Evolutionary conservation across 257 asterid species (phyloP), one percentile per base, ranked within the genome.

Genomic region (Penstemon eatonii): DNA sequence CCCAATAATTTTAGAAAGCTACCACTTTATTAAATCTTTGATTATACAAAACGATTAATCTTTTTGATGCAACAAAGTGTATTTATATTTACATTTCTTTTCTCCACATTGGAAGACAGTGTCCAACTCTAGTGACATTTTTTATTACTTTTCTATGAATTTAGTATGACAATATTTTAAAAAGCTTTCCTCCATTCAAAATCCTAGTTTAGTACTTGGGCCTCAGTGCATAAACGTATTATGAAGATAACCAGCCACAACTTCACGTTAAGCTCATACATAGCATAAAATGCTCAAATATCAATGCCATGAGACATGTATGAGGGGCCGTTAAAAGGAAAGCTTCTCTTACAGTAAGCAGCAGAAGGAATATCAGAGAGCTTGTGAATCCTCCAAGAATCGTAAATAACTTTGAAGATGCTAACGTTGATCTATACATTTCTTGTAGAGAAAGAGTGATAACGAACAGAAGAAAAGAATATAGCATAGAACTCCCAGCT

Each of bases 311-410:
- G 13, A 68, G 18, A 33, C 10, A 53, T 46, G 49, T 2, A 10
- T 42, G 5, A 43, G 60, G 41, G 56, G 8, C 11, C 9, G 33
- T 51, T 10, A 57, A 70, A 75, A 43, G 40, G 62, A 15, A 4
- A 47, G 51, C 8, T 53, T 72, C n/a, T 56, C 85, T 74, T 72
- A 92, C 98, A 67, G 97, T 86, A 66, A 84, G 82, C 74, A 90
- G 75, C 70, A 77, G 58, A 58, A 92, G 87, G 81, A 92, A 92
- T 68, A 92, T 66, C 76, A 92, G 75, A 38, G 98, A 88, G 73
- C 98, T 89, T 57, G 88, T 85, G 75, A 92, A 88, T 19, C 98
- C 98, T 75, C 98, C 98, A 63, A 90, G 87, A 80, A 92, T 90
- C 7, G 98, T 92, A 72, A 83, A 86, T 73, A 92, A 79, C 84